A percentile compares a stretch with the other conserved stretches of the same genome.
Conservation (phyloP, 495 filamentous ascomycete genomes). For the Xylaria castorea region DNA sequence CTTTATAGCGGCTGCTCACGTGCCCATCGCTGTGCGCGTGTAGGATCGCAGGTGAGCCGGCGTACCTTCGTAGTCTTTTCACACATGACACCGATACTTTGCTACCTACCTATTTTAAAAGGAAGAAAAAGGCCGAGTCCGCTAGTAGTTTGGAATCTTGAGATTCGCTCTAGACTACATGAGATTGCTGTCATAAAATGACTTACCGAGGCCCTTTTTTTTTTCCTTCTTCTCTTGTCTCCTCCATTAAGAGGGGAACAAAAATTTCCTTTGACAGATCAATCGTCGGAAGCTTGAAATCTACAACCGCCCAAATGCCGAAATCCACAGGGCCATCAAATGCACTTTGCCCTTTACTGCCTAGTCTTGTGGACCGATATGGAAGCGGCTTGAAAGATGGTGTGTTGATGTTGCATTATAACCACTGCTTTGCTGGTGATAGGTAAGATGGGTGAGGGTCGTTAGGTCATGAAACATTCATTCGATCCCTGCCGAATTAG, state of each 20-base stretch:
- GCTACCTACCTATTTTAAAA: neutral
- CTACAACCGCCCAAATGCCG: slow-evolving; percentile 28
- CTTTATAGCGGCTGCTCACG: slow-evolving; percentile 15
- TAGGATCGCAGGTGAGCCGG: neutral
- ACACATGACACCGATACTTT: slow-evolving; percentile 13
- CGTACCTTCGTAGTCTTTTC: neutral
- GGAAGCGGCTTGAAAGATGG: slow-evolving; percentile 5
- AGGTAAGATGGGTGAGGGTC: slow-evolving; percentile 12
- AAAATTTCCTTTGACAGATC: neutral
- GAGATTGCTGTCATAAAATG: neutral
- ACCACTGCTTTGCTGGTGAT: neutral
- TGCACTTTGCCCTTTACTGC: slow-evolving; percentile 9
- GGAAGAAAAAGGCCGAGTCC: neutral
- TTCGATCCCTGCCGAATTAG: slow-evolving; percentile 1
- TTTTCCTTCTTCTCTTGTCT: neutral
- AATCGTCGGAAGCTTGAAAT: slow-evolving; percentile 27
- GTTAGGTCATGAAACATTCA: slow-evolving; percentile 22
- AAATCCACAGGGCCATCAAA: slow-evolving; percentile 18
- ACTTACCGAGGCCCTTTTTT: neutral
- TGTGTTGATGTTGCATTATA: slow-evolving; percentile 24
- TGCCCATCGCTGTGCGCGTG: slow-evolving; percentile 4
- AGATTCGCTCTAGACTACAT: neutral
- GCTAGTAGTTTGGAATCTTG: neutral
- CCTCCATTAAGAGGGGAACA: neutral
- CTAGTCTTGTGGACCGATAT: slow-evolving; percentile 18